Evolutionary conservation across 495 filamentous ascomycete species (phyloP).

Genomic region (Eremomyces bilateralis): DNA sequence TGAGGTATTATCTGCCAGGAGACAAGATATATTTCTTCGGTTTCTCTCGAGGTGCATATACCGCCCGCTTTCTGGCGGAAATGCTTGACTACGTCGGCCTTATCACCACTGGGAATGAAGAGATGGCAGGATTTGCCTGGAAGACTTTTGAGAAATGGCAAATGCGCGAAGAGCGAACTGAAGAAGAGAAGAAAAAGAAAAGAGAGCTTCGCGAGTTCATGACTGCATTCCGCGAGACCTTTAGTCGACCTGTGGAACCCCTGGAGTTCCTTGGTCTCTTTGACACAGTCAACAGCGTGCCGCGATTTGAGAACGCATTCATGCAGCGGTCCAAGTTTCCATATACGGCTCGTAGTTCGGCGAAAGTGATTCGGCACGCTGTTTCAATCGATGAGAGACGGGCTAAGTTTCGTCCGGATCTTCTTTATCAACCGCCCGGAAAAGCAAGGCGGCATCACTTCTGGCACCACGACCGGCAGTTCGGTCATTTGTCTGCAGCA

Average conservation of each 20-base stretch:
- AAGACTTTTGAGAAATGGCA: slow-evolving; percentile 80
- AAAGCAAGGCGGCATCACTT: slow-evolving; percentile 20
- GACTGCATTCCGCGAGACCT: slow-evolving; percentile 69
- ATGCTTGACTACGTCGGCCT: slow-evolving; percentile 75
- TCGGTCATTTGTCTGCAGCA: not conserved
- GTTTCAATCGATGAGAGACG: slow-evolving; percentile 17
- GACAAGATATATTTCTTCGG: slow-evolving; percentile 71
- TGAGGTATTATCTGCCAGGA: slow-evolving; percentile 62
- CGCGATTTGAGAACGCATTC: slow-evolving; percentile 64
- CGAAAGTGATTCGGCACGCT: slow-evolving; percentile 29
- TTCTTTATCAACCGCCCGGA: too few relatives aligned
- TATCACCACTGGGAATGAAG: slow-evolving; percentile 66
- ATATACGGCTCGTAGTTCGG: slow-evolving; percentile 59
- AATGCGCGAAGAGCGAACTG: slow-evolving; percentile 33
- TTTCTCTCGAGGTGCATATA: slow-evolving; percentile 73
- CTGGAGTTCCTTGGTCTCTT: slow-evolving; percentile 53
- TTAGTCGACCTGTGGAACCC: slow-evolving; percentile 51
- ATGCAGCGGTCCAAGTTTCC: slow-evolving; percentile 67
- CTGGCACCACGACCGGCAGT: slow-evolving; percentile 20
- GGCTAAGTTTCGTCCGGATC: slow-evolving; percentile 39
- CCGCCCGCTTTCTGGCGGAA: slow-evolving; percentile 64
- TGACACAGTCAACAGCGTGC: slow-evolving; percentile 66
- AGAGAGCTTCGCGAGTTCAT: slow-evolving; percentile 53
- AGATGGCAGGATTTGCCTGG: slow-evolving; percentile 69
- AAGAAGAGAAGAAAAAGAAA: slow-evolving; percentile 34